Evolutionary conservation across 257 asterid genomes (phyloP).

Genomic region (Capsicum baccatum): DNA sequence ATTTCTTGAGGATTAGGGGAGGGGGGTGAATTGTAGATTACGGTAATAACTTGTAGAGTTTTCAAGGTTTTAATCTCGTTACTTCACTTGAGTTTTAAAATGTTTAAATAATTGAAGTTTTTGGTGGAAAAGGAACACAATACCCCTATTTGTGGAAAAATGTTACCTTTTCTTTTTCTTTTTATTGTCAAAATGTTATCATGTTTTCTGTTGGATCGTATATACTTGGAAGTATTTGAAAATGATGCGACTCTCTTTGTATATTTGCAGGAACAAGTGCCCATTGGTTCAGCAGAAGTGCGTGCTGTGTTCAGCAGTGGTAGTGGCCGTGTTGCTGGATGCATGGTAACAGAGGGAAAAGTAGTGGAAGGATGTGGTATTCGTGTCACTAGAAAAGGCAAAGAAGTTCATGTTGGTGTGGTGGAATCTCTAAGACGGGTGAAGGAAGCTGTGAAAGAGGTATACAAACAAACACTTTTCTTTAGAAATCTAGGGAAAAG

Average conservation of each 20-base stretch:
- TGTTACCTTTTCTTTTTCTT: neutral
- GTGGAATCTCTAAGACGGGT: slow-evolving; percentile 84
- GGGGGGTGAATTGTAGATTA: neutral
- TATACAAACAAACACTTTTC: slow-evolving; percentile 33
- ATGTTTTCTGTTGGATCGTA: slow-evolving; percentile 8
- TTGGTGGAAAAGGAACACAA: slow-evolving; percentile 19
- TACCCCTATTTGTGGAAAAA: neutral
- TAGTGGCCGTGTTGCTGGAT: slow-evolving; percentile 98
- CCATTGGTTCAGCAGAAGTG: slow-evolving; percentile 88
- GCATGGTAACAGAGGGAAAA: slow-evolving; percentile 95
- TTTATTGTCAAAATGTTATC: neutral
- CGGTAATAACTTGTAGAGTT: neutral
- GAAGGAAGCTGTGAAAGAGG: slow-evolving; percentile 97
- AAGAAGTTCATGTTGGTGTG: slow-evolving; percentile 74
- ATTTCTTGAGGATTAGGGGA: neutral
- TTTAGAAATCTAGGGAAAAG: neutral
- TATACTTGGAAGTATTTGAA: neutral
- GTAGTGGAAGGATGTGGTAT: slow-evolving; percentile 83
- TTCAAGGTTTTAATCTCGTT: slow-evolving; percentile 8
- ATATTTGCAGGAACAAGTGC: slow-evolving; percentile 73
- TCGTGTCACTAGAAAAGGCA: slow-evolving; percentile 78
- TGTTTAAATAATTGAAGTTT: neutral
- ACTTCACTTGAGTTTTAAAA: neutral
- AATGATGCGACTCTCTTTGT: slow-evolving; percentile 9
- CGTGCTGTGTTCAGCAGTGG: slow-evolving; percentile 97